Evolutionary conservation across 192 early-diverging fungal species (phyloP), one percentile per base, ranked within the genome.

Genomic region (Phycomyces blakesleeanus): DNA sequence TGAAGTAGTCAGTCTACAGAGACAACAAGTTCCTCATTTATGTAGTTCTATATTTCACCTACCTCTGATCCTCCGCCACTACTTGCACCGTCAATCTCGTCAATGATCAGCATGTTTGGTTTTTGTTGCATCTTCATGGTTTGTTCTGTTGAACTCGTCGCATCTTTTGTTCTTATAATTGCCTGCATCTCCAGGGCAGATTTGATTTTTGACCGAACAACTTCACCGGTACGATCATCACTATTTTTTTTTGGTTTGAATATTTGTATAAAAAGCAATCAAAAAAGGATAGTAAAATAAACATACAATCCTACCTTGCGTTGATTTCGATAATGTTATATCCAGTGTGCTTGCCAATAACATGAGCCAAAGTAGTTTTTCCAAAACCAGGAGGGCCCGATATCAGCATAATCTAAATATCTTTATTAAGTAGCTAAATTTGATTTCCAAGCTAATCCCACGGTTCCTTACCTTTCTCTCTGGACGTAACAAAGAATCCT

Each of bases 301-400:
- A 71, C 64, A 79, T 6, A 21, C 0, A 20, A 29, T 2, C 14
- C 44, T 76, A 81, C 81, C 81, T 84, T 14, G 94, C 97, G 73
- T 99, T 97, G 66, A 99, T 88, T 74, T 99, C 97, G 4, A 93
- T 79, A 11, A 90, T 79, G 29, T 91, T 83, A 73, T 99, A 99
- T 6, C 95, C 95, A 21, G 90, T 87, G 73, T 96, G 94, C 34
- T 79, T 77, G 0, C 93, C 95, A 42, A 92, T 83, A 2, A 97
- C 88, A 71, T 97, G 94, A 0, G 95, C 97, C 62, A 99, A 79
- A 0, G 97, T 99, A 0, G 97, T 99, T 76, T 99, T 99, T 54
- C 95, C 95, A 55, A 93, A 81, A 11, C 97, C 97, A 0, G 97
- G 93, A 26, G 94, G 92, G 0, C 97, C 97, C 5, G 91, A 83